phyloP scores from a whole-genome alignment of 306 rosid species.

The Abrus pulchellus region DNA sequence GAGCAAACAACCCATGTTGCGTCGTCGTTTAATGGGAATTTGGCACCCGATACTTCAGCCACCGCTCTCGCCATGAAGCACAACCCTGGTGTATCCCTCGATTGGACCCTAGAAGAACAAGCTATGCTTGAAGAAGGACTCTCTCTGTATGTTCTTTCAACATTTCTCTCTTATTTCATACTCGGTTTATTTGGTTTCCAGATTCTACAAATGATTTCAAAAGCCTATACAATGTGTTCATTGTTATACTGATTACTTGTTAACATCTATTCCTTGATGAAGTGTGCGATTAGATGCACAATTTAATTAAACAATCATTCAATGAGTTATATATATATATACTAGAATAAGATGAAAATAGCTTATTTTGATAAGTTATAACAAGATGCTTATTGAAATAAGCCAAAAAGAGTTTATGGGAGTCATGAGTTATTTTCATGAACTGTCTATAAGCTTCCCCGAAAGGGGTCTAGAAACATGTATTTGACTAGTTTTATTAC shows the following conservation, averaged over 20 bases:
- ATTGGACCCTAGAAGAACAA: slow-evolving; percentile 82
- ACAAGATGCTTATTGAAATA: too few relatives aligned
- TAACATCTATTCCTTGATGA: not conserved
- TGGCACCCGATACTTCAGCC: slow-evolving; percentile 47
- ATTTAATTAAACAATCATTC: too few relatives aligned
- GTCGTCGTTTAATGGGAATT: slow-evolving; percentile 77
- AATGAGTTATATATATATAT: too few relatives aligned
- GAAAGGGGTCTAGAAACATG: not conserved
- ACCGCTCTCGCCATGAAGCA: slow-evolving; percentile 72
- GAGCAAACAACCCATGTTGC: slow-evolving; percentile 64
- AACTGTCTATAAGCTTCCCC: too few relatives aligned
- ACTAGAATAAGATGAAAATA: too few relatives aligned
- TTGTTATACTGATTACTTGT: slow-evolving; percentile 4
- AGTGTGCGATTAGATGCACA: too few relatives aligned
- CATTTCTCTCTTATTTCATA: not conserved
- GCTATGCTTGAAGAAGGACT: slow-evolving; percentile 77
- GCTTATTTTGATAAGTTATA: too few relatives aligned
- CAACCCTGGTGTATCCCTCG: slow-evolving; percentile 82
- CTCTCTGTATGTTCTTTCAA: slow-evolving; percentile 60
- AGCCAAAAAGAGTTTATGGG: too few relatives aligned
- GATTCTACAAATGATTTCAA: too few relatives aligned
- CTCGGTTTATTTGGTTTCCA: not conserved
- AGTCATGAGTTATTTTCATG: too few relatives aligned
- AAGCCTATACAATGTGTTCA: not conserved
- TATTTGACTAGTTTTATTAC: not conserved